Evolutionary conservation across 2,329 filamentous ascomycete species (phyloP), one percentile per base, ranked within the genome.

Genomic region (Aspergillus udagawae): DNA sequence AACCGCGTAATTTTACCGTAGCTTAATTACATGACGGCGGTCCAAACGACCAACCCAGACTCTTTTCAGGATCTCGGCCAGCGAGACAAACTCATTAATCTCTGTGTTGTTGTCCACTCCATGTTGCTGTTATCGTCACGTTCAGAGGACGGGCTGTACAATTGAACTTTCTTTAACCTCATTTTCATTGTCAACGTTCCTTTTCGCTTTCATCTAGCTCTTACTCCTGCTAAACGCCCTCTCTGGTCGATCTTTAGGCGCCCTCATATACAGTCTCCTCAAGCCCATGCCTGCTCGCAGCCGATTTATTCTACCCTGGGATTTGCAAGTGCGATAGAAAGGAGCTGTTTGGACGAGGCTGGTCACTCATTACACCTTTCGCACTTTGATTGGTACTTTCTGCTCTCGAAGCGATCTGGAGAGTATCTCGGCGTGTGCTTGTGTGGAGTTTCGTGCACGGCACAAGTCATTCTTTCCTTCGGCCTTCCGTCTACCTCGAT

Each of bases 221-320:
- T 52, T 42, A 38, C 50, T 28, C 49, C 29, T 51, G 52, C 32
- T 29, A 32, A 28, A 25, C 48, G 53, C 48, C 28, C 45, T 17
- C 55, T 52, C 52, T 51, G 23, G 38, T 56, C 42, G 42, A 45
- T 35, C 55, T 25, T 51, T 59, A 60, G 59, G 57, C 61, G 63
- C 63, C 57, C 55, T 60, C 62, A 62, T 60, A 62, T 60, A 58
- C 47, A 47, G 49, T 52, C 47, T 51, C 54, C 49, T 44, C 42
- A 41, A 53, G 57, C 55, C 52, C 57, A 59, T 59, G 55, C 53
- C 56, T 50, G 52, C 54, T 55, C 56, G 53, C 51, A 55, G 47
- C 54, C 56, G 52, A 55, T 57, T 52, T 38, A 51, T 55, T 49
- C 54, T 54, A 53, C 57, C 47, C 45, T 49, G 58, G 51, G 53